Conservation (phyloP, 345 rosid genomes). For the Arabidopsis suecica region DNA sequence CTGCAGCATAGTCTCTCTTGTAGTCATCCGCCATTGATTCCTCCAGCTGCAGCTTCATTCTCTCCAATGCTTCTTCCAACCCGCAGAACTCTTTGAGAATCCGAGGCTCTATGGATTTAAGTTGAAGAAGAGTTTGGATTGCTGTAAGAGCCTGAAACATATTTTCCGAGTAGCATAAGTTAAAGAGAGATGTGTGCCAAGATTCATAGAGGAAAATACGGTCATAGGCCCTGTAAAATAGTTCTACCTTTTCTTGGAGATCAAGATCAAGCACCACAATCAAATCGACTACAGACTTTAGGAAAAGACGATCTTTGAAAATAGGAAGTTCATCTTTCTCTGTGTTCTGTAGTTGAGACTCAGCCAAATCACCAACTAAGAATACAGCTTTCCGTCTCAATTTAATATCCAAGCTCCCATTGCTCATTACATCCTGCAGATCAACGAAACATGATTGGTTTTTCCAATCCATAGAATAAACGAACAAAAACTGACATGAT, state of each 20-base stretch:
- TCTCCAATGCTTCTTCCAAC: slow-evolving; percentile 66
- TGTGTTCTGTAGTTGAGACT: slow-evolving; percentile 58
- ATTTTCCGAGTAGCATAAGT: slow-evolving; percentile 13
- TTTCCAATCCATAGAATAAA: slow-evolving; percentile 13
- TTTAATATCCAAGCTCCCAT: slow-evolving; percentile 64
- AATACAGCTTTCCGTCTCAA: slow-evolving; percentile 76
- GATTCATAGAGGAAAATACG: background rate
- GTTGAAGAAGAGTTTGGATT: slow-evolving; percentile 75
- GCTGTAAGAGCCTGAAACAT: slow-evolving; percentile 75
- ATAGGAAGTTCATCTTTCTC: slow-evolving; percentile 55
- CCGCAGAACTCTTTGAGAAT: slow-evolving; percentile 74
- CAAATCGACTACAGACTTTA: slow-evolving; percentile 83
- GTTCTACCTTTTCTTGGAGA: slow-evolving; percentile 85
- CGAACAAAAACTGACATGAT: slow-evolving; percentile 7
- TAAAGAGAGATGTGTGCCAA: background rate
- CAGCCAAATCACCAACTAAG: slow-evolving; percentile 79
- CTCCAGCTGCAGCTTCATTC: slow-evolving; percentile 68
- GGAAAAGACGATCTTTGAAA: slow-evolving; percentile 60
- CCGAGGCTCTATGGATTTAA: slow-evolving; percentile 59
- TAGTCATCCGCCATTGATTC: slow-evolving; percentile 64
- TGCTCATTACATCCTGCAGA: slow-evolving; percentile 68
- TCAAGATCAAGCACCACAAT: slow-evolving; percentile 68
- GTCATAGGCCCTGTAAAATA: slow-evolving; percentile 2
- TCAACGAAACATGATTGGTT: slow-evolving; percentile 16
- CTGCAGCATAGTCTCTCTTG: slow-evolving; percentile 67